These are phyloP conservation scores for Pyrenophora seminiperda DNA, from an alignment of 2,329 filamentous ascomycete genomes.

Conservation along the genomic window DNA sequence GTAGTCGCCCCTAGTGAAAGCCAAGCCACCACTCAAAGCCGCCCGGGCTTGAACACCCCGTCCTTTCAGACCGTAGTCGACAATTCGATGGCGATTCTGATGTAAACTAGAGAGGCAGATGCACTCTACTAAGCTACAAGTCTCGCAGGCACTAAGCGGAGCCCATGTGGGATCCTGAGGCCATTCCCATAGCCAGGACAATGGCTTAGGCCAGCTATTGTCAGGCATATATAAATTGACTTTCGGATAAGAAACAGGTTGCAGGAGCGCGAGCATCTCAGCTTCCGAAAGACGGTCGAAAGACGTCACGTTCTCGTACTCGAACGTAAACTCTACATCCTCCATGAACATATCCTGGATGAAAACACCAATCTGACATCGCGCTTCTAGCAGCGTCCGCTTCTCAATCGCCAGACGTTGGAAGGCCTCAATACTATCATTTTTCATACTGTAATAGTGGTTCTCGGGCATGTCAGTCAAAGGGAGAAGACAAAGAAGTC, in stretches of 20 bases:
- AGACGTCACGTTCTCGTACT: not conserved
- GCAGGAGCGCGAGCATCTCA: slow-evolving; percentile 3
- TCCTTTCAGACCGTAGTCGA: slow-evolving; percentile 2
- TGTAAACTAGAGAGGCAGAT: not conserved
- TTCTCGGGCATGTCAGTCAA: not conserved
- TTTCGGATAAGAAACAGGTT: slow-evolving; percentile 3
- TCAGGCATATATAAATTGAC: slow-evolving; percentile 9
- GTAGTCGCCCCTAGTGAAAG: slow-evolving; percentile 2
- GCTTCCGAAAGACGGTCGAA: slow-evolving; percentile 1
- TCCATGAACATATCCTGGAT: not conserved
- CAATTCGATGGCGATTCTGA: not conserved
- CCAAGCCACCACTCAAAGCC: not conserved
- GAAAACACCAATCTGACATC: not conserved
- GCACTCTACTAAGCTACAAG: not conserved
- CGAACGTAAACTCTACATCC: slow-evolving; percentile 7
- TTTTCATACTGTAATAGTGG: slow-evolving; percentile 1
- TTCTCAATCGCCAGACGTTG: not conserved
- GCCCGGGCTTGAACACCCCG: slow-evolving; percentile 1
- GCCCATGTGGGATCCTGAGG: slow-evolving; percentile 4
- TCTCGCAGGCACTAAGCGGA: not conserved
- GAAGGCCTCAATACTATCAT: not conserved
- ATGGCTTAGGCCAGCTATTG: slow-evolving; percentile 1
- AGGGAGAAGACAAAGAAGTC: slow-evolving; percentile 2
- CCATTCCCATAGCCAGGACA: slow-evolving; percentile 4
- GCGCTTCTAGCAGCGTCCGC: not conserved